Evolutionary conservation across 306 rosid genomes (phyloP).

Genomic region (Lathyrus oleraceus): DNA sequence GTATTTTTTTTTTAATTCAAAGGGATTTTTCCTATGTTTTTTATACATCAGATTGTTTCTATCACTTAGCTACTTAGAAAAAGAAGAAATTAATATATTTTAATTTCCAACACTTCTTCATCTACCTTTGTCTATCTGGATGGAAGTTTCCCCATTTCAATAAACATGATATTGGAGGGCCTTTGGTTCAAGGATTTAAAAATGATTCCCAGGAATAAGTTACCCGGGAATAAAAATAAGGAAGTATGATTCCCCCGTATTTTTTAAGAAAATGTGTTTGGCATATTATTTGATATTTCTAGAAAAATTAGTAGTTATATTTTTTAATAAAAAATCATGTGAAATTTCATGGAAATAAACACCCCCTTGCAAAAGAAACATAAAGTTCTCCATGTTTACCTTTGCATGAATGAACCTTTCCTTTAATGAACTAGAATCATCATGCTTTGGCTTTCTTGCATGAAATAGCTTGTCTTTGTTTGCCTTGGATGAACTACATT

Average conservation of each 20-base stretch:
- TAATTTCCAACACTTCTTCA: background rate
- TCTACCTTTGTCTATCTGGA: background rate
- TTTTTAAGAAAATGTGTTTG: no score
- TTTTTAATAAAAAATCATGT: no score
- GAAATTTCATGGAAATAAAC: no score
- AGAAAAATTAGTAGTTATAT: no score
- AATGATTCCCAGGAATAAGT: no score
- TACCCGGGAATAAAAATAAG: no score
- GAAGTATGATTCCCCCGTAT: no score
- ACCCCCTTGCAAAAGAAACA: slow-evolving; percentile 29
- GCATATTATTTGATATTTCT: no score
- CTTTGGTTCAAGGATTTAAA: no score
- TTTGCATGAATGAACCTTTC: slow-evolving; percentile 75
- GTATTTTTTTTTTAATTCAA: background rate
- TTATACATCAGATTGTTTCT: background rate
- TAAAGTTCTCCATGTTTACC: slow-evolving; percentile 42
- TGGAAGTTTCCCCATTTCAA: slow-evolving; percentile 14
- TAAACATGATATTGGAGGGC: background rate
- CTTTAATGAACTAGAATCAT: slow-evolving; percentile 63
- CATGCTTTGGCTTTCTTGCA: slow-evolving; percentile 58
- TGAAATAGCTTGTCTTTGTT: slow-evolving; percentile 38
- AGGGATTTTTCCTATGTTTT: background rate
- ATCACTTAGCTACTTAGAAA: no score
- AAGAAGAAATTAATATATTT: no score
- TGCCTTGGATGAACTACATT: slow-evolving; percentile 52